Percentiles rank a stretch among this genome's conserved stretches.
These are phyloP conservation scores for Sclerotiophoma versabilis DNA, from an alignment of 2,329 filamentous ascomycete genomes.

Conservation along the genomic window DNA sequence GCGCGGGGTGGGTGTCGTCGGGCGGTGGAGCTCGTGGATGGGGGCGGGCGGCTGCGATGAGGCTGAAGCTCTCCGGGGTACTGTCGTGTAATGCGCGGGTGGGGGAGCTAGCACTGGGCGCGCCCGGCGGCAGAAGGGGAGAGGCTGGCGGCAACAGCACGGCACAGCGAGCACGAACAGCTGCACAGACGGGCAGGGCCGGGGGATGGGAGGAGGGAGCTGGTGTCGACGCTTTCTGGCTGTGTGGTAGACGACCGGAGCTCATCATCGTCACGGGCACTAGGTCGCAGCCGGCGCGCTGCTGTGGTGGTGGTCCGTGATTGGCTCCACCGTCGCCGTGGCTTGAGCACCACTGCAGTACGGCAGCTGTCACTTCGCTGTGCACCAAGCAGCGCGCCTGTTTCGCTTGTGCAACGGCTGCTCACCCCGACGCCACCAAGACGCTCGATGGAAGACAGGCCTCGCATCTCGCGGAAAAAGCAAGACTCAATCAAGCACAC, in stretches of 20 bases:
- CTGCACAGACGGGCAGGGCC: slow-evolving; percentile 10
- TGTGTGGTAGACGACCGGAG: slow-evolving; percentile 11
- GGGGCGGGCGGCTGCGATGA: slow-evolving; percentile 36
- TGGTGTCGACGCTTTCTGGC: neutral
- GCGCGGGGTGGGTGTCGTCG: slow-evolving; percentile 20
- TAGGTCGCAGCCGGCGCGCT: too few relatives aligned
- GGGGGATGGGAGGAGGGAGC: slow-evolving; percentile 4
- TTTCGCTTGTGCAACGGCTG: slow-evolving; percentile 2
- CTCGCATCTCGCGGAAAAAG: slow-evolving; percentile 12
- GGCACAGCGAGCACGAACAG: slow-evolving; percentile 4
- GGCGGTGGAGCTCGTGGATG: slow-evolving; percentile 27
- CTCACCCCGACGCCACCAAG: slow-evolving; percentile 15
- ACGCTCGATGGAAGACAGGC: too few relatives aligned
- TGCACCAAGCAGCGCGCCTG: slow-evolving; percentile 17
- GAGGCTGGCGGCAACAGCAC: slow-evolving; percentile 31
- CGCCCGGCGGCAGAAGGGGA: slow-evolving; percentile 22
- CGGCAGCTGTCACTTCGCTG: slow-evolving; percentile 30
- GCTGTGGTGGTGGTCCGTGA: slow-evolving; percentile 19
- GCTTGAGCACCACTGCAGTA: slow-evolving; percentile 10
- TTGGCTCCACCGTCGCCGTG: slow-evolving; percentile 13
- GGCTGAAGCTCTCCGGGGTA: slow-evolving; percentile 39
- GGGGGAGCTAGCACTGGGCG: slow-evolving; percentile 37
- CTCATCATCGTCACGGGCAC: slow-evolving; percentile 20
- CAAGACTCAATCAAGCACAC: too few relatives aligned
- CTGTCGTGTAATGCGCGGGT: slow-evolving; percentile 37